phyloP scores from a whole-genome alignment of 345 rosid genomes.

The Eutrema heterophyllum region DNA sequence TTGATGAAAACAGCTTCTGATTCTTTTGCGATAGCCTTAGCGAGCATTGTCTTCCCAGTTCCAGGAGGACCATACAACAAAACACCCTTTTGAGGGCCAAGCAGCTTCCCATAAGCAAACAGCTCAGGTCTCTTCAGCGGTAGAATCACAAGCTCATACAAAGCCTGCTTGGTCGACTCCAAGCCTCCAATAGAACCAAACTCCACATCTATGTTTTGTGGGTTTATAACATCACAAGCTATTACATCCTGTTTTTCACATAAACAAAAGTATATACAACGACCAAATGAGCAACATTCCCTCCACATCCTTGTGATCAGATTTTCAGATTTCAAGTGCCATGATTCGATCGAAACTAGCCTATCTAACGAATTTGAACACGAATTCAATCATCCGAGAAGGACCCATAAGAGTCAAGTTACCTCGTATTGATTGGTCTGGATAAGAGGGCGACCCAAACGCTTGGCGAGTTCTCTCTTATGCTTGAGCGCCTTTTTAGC shows the following conservation, averaged over 20 bases:
- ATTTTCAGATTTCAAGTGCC: too few relatives aligned
- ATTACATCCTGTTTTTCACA: constrained; percentile 65
- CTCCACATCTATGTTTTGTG: constrained; percentile 81
- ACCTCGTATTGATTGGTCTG: constrained; percentile 91
- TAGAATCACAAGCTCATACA: constrained; percentile 88
- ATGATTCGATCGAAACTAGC: too few relatives aligned
- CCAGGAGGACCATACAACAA: constrained; percentile 95
- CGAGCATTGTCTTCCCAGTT: constrained; percentile 97
- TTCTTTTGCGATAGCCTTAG: constrained; percentile 93
- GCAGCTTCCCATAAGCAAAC: constrained; percentile 80
- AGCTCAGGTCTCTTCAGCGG: constrained; percentile 82
- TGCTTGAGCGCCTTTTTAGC: constrained; percentile 82
- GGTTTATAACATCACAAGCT: constrained; percentile 94
- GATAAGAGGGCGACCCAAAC: constrained; percentile 84
- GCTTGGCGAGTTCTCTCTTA: constrained; percentile 79
- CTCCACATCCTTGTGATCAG: not conserved
- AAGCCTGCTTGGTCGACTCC: constrained; percentile 66
- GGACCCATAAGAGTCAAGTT: not conserved
- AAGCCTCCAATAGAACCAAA: constrained; percentile 88
- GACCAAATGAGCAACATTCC: not conserved
- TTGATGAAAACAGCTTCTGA: constrained; percentile 94
- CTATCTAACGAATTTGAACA: too few relatives aligned
- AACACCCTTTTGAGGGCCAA: constrained; percentile 93
- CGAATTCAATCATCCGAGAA: too few relatives aligned
- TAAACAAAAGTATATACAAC: not conserved